Evolutionary conservation across 306 rosid species (phyloP), one percentile per base, ranked within the genome.

Genomic region (Sindora glabra): DNA sequence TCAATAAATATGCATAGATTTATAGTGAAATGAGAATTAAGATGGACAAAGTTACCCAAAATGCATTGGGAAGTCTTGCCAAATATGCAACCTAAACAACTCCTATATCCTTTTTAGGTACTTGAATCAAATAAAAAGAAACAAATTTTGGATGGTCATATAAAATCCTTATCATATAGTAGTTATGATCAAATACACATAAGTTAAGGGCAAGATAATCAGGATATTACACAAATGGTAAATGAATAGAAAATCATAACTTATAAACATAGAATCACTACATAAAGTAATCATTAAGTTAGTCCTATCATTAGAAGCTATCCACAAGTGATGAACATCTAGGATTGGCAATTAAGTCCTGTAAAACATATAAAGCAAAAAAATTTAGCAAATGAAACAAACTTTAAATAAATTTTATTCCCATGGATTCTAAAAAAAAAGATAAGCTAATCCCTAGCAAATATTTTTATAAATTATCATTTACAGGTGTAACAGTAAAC

Each of bases 281-380:
- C 81, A 92, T 68, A 88, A 49, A 55, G 92, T 86, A 67, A 92
- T 83, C 62, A 83, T 80, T 78, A 92, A 73, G 78, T 86, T 90
- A 73, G 88, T 84, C 81, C 95, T 81, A 75, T 92, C 96, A 48
- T 86, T 95, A 16, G 88, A 86, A 74, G 88, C 95, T 83, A 56
- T 94, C 88, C 71, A 92, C 76, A 62, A 92, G 95, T 72, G 88
- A 73, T 15, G 98, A 83, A 67, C 98, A 92, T 80, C 88, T 88
- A 40, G 85, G 79, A 64, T 83, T 87, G 36, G 72, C 79, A 51
- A 79, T 51, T 58, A 92, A 74, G 72, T 88, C 95, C 98, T 92
- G 77, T 42, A 50, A 40, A 66, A 36, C 41, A 59, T 29, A 72
- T 44, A 49, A 62, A 68, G 53, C 13, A 52, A 21, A 29, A n/a